Percentiles rank a stretch among this genome's conserved stretches.
Conservation (phyloP, 805 yeast species). For the Candida corydali region DNA sequence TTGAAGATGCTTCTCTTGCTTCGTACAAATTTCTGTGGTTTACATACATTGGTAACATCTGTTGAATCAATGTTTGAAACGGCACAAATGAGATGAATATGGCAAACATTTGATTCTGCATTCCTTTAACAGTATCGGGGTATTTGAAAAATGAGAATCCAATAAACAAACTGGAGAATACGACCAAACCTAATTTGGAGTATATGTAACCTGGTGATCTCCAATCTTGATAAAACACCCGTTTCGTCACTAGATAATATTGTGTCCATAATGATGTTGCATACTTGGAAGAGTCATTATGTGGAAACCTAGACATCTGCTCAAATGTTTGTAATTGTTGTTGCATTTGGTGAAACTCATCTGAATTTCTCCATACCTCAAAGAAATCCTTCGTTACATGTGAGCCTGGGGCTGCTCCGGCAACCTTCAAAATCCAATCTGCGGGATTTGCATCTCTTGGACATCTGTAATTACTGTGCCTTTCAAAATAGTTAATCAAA, state of each 20-base stretch:
- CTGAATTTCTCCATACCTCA: slow-evolving; percentile 73
- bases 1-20: slow-evolving; percentile 39
- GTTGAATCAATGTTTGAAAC: slow-evolving; percentile 36
- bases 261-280: slow-evolving; percentile 27
- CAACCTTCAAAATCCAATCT: slow-evolving; percentile 88
- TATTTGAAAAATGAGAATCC: slow-evolving; percentile 75
- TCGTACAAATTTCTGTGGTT: slow-evolving; percentile 37
- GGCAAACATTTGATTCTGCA: slow-evolving; percentile 63
- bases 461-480: slow-evolving; percentile 55
- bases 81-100: slow-evolving; percentile 42
- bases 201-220: slow-evolving; percentile 60
- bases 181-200: slow-evolving; percentile 56
- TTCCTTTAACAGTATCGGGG: slow-evolving; percentile 48
- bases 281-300: no score
- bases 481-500: slow-evolving; percentile 64
- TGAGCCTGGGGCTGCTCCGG: slow-evolving; percentile 80
- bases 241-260: slow-evolving; percentile 26
- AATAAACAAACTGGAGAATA: slow-evolving; percentile 54
- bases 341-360: slow-evolving; percentile 54
- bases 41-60: slow-evolving; percentile 39
- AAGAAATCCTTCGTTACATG: slow-evolving; percentile 68
- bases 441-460: slow-evolving; percentile 37
- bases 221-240: slow-evolving; percentile 36
- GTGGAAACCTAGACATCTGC: slow-evolving; percentile 33
- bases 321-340: slow-evolving; percentile 64